These are phyloP conservation scores for Arabidopsis hybrid DNA, from an alignment of 441 rosid species.

Conservation along the genomic window DNA sequence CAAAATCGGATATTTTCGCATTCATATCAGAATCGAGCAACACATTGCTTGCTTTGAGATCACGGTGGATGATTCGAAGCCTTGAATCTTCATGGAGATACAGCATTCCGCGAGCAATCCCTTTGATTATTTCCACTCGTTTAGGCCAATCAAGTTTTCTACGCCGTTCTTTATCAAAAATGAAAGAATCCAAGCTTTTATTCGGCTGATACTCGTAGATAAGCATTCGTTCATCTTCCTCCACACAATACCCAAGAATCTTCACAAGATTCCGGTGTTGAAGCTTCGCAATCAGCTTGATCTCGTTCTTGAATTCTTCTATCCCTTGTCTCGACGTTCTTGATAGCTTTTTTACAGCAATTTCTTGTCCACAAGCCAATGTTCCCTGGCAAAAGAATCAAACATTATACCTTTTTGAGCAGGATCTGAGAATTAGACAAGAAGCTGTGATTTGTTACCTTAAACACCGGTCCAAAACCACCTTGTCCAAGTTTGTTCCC, in stretches of 20 bases:
- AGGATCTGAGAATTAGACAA: not conserved
- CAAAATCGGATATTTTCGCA: conserved; percentile 82
- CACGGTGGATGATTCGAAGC: conserved; percentile 71
- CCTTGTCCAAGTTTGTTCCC: conserved; percentile 60
- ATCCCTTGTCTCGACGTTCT: conserved; percentile 60
- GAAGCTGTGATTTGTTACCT: conserved; percentile 43
- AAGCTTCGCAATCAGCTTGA: conserved; percentile 59
- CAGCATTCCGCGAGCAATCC: conserved; percentile 73
- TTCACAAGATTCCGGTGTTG: conserved; percentile 77
- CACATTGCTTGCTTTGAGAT: conserved; percentile 75
- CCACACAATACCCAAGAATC: conserved; percentile 58
- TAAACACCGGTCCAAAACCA: conserved; percentile 61
- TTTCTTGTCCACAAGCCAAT: conserved; percentile 52
- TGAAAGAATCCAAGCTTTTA: conserved; percentile 59
- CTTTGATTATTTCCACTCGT: conserved; percentile 45
- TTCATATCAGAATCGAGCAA: conserved; percentile 62
- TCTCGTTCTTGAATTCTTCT: conserved; percentile 67
- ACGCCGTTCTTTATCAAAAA: conserved; percentile 51
- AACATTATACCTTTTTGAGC: not conserved
- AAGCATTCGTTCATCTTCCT: conserved; percentile 61
- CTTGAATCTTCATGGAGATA: conserved; percentile 84
- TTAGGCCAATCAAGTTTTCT: conserved; percentile 50
- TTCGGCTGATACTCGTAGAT: conserved; percentile 65
- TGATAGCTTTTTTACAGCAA: conserved; percentile 71
- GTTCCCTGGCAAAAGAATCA: conserved; percentile 29